Evolutionary conservation across 2,329 filamentous ascomycete species (phyloP).

Genomic region (Alternaria postmessia): DNA sequence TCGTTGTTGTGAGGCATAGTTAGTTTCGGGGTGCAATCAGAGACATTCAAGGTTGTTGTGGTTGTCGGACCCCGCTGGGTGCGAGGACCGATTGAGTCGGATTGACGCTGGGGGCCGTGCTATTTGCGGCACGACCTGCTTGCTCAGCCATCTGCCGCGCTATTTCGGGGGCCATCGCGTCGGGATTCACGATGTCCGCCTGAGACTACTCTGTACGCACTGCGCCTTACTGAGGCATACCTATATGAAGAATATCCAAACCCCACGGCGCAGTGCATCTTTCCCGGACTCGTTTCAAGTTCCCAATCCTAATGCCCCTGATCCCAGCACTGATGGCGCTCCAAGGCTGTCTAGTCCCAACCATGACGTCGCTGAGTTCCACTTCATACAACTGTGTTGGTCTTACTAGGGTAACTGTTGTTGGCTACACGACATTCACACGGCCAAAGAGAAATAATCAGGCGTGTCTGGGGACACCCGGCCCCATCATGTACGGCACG

Average conservation of each 20-base stretch:
- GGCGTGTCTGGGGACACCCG: neutral
- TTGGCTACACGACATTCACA: slow-evolving; percentile 2
- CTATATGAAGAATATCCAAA: neutral
- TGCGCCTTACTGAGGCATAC: slow-evolving; percentile 4
- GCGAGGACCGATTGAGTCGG: neutral
- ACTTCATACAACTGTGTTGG: neutral
- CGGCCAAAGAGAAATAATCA: neutral
- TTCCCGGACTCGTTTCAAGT: neutral
- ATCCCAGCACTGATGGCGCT: neutral
- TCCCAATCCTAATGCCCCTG: neutral
- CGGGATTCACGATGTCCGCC: slow-evolving; percentile 2
- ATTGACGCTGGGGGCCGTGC: slow-evolving; percentile 9
- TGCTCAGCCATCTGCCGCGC: slow-evolving; percentile 9
- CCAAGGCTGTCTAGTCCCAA: neutral
- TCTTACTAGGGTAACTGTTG: neutral
- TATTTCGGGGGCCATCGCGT: slow-evolving; percentile 6
- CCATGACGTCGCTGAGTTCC: slow-evolving; percentile 2
- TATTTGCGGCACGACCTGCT: slow-evolving; percentile 13
- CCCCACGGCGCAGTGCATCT: neutral
- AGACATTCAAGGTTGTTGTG: slow-evolving; percentile 5
- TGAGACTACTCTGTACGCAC: neutral
- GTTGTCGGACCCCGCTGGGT: slow-evolving; percentile 1
- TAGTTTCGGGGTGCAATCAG: slow-evolving; percentile 1
- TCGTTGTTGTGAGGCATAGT: neutral
- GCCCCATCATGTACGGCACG: neutral